phyloP scores from a whole-genome alignment of 441 rosid species.

The Brassica balearica region DNA sequence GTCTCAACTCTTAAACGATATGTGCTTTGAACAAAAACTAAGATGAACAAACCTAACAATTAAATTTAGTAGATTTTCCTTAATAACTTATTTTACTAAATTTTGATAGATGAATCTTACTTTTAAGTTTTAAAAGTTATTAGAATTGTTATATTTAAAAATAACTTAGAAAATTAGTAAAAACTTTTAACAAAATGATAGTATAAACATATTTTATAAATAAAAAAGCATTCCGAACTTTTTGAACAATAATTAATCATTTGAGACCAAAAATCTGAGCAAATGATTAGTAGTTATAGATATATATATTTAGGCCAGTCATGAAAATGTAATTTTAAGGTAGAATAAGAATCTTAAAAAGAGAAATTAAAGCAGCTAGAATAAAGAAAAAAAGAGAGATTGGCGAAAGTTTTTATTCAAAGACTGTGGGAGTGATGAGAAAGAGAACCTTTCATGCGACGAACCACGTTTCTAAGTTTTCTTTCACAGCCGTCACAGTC shows the following conservation, averaged over 20 bases:
- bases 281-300: constrained; percentile 28
- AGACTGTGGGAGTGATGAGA: constrained; percentile 26
- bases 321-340: constrained; percentile 6
- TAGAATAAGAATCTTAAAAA: constrained; percentile 40
- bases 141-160: background rate
- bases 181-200: background rate
- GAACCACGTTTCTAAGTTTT: constrained; percentile 72
- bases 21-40: constrained; percentile 2
- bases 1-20: background rate
- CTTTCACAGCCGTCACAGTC: constrained; percentile 98
- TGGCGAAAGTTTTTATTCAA: constrained; percentile 41
- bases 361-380: constrained; percentile 27
- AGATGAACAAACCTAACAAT: background rate
- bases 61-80: background rate
- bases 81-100: background rate
- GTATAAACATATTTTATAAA: background rate
- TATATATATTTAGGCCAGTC: constrained; percentile 6
- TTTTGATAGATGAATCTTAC: background rate
- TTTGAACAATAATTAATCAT: constrained; percentile 1
- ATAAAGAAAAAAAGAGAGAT: constrained; percentile 29
- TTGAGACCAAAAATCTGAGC: constrained; percentile 2
- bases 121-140: background rate
- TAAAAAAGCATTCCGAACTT: constrained; percentile 1
- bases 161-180: background rate
- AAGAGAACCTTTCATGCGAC: constrained; percentile 71